Percentiles rank a stretch among this genome's conserved stretches.
Evolutionary conservation across 2,329 filamentous ascomycete species (phyloP).

Genomic region (Leptodontidium sp.): DNA sequence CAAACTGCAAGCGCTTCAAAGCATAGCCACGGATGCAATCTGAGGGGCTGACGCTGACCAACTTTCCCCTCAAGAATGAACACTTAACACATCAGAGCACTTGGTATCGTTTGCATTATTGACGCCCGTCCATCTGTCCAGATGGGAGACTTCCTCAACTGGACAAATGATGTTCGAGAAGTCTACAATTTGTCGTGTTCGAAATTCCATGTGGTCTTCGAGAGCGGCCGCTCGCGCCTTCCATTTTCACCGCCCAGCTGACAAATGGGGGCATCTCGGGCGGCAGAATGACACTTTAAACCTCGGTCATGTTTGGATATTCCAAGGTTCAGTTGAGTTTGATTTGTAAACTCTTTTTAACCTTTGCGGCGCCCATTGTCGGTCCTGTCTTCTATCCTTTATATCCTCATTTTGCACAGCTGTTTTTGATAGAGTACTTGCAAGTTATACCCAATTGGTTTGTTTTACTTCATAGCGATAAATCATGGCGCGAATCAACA

Average conservation of each 20-base stretch:
- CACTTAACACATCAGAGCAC: no score
- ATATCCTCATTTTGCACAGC: not conserved
- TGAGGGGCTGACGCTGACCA: no score
- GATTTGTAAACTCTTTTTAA: not conserved
- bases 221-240: not conserved
- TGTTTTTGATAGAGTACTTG: not conserved
- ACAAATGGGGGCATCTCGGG: not conserved
- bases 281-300: conserved; percentile 13
- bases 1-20: no score
- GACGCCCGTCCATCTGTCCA: not conserved
- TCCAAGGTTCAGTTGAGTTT: not conserved
- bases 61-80: no score
- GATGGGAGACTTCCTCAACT: not conserved
- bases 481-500: conserved; percentile 23
- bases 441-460: not conserved
- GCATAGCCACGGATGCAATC: no score
- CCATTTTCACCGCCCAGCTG: conserved; percentile 8
- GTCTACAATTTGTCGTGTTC: not conserved
- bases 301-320: not conserved
- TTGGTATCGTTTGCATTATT: not conserved
- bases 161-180: not conserved
- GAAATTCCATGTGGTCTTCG: not conserved
- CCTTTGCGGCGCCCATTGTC: not conserved
- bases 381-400: not conserved
- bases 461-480: not conserved